Evolutionary conservation across 345 rosid species (phyloP), one percentile per base, ranked within the genome.

Genomic region (Gossypium arboreum): DNA sequence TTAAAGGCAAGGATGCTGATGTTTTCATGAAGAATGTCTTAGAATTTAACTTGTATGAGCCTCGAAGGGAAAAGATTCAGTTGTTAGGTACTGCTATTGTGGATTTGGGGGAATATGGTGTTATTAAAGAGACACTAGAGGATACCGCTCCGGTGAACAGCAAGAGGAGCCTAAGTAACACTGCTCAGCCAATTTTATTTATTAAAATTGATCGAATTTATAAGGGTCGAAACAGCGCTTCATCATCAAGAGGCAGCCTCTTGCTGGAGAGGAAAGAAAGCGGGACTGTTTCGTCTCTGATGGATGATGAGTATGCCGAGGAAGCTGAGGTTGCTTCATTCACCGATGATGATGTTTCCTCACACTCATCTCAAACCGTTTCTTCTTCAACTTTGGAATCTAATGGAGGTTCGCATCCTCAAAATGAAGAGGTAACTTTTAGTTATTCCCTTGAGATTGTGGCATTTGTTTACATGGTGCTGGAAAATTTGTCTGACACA

Each of bases 21-120:
- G 61, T 75, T 0, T 92, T 92, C 84, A 85, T 76, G 73, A 94
- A 88, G 85, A 94, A 90, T 79, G 59, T 72, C 74, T 72, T 94
- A 27, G 94, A 88, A 78, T 86, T 94, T 75, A 88, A 89, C 80
- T 85, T 94, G 79, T 92, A 86, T 72, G 97, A 94, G 87, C 91
- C 91, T 76, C 88, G 97, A 39, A 86, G 98, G 80, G 98, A 94
- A 73, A 94, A 89, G 85, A 81, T 86, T 6, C 95, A 89, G 81
- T 81, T 92, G 81, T 82, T 94, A 76, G 97, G 92, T 1, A 91
- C 94, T 47, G 95, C 94, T 7, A 80, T 84, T 5, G 44, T 94
- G 5, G 95, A 94, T 82, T 82, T 94, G 83, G 88, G 95, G 0
- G 97, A 92, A 27, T 86, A 84, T 73, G 95, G 95, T 51, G 74